These are phyloP conservation scores for Yarrowia deformans DNA, from an alignment of 805 yeast species.

Conservation along the genomic window DNA sequence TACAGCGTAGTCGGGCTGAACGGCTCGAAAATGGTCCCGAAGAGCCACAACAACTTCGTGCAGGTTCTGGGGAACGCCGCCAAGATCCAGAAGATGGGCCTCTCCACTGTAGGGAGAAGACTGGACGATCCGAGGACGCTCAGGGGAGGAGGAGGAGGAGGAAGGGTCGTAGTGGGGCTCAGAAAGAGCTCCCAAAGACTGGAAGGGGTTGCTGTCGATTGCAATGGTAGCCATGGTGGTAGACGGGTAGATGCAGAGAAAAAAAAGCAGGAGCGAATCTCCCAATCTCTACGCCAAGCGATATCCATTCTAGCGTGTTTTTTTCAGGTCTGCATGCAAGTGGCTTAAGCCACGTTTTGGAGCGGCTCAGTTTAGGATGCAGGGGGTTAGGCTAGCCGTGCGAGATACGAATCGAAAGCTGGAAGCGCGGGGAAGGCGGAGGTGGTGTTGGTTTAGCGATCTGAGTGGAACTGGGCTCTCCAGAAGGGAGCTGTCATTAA, in stretches of 20 bases:
- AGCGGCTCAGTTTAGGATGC: background rate
- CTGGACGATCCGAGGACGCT: conserved; percentile 12
- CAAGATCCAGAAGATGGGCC: conserved; percentile 15
- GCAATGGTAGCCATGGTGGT: conserved; percentile 24
- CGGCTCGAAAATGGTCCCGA: conserved; percentile 6
- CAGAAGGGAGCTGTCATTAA: background rate
- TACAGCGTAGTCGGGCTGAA: conserved; percentile 7
- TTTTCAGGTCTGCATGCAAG: background rate
- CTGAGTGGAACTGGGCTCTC: no score
- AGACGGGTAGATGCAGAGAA: background rate
- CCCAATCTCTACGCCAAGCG: background rate
- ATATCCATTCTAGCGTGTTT: background rate
- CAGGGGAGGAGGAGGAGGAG: no score
- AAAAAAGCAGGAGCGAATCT: background rate
- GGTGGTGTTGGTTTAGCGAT: background rate
- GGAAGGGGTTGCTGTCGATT: conserved; percentile 26
- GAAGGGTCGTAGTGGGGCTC: background rate
- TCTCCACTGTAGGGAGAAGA: conserved; percentile 12
- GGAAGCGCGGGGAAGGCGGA: background rate
- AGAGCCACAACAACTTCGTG: conserved; percentile 9
- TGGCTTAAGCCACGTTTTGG: conserved; percentile 31
- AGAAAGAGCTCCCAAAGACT: background rate
- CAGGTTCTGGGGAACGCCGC: conserved; percentile 10
- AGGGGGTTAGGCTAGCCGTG: background rate
- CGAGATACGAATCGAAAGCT: background rate